A percentile compares a stretch with the other conserved stretches of the same genome.
phyloP scores from a whole-genome alignment of 1,139 yeast species.

The Blastobotrys malaysiensis region DNA sequence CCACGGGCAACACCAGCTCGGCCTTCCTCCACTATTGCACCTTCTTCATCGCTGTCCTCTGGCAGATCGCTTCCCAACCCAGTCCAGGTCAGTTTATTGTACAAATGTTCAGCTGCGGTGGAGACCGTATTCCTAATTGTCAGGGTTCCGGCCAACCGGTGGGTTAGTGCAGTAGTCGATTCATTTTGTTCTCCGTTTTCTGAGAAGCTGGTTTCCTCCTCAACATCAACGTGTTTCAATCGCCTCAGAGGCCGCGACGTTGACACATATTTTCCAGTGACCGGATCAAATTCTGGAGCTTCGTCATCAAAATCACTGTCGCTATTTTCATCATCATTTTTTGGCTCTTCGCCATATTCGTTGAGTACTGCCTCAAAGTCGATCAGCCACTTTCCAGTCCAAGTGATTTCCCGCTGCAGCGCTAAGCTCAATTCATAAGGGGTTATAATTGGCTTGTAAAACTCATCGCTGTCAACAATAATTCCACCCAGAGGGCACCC shows the following conservation, averaged over 20 bases:
- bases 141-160: conserved; percentile 55
- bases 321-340: conserved; percentile 16
- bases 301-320: conserved; percentile 41
- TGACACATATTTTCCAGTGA: conserved; percentile 69
- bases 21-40: conserved; percentile 69
- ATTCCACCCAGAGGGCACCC: conserved; percentile 97
- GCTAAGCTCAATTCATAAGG: conserved; percentile 89
- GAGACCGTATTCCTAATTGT: conserved; percentile 75
- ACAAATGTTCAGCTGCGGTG: conserved; percentile 77
- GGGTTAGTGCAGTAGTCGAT: conserved; percentile 28
- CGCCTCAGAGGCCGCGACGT: conserved; percentile 69
- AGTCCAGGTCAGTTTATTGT: conserved; percentile 66
- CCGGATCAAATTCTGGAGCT: conserved; percentile 83
- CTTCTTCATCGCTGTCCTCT: conserved; percentile 30
- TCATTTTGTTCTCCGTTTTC: conserved; percentile 19
- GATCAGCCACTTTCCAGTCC: conserved; percentile 94
- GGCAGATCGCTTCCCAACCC: conserved; percentile 85
- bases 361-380: conserved; percentile 57
- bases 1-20: conserved; percentile 86
- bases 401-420: conserved; percentile 61
- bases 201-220: conserved; percentile 34
- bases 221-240: conserved; percentile 58
- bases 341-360: conserved; percentile 30
- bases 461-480: conserved; percentile 72
- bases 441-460: conserved; percentile 84